A percentile compares a stretch with the other conserved stretches of the same genome.
Evolutionary conservation across 2,329 filamentous ascomycete genomes (phyloP).

Genomic region (Diplodia seriata): DNA sequence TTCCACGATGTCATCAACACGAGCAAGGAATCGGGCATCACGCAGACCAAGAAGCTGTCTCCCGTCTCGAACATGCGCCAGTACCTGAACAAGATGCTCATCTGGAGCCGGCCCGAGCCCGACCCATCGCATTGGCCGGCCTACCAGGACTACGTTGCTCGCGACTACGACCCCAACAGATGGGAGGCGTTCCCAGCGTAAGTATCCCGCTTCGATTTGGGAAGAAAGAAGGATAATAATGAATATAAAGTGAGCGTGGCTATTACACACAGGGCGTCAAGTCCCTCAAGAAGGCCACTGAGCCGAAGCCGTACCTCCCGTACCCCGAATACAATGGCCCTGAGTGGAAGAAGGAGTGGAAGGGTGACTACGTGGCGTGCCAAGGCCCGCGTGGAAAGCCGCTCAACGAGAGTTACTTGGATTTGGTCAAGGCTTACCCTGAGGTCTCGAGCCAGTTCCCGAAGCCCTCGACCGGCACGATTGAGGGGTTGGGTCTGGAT

Average conservation of each 20-base stretch:
- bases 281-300: constrained; percentile 34
- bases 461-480: constrained; percentile 46
- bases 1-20: constrained; percentile 30
- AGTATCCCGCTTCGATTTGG: constrained; percentile 25
- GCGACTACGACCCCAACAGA: constrained; percentile 56
- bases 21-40: constrained; percentile 18
- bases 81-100: constrained; percentile 52
- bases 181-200: constrained; percentile 55
- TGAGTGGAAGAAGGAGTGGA: constrained; percentile 63
- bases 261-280: constrained; percentile 19
- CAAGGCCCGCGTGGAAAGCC: constrained; percentile 62
- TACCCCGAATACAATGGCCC: constrained; percentile 74
- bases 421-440: constrained; percentile 68
- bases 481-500: constrained; percentile 49
- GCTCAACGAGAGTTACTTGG: constrained; percentile 64
- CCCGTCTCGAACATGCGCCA: constrained; percentile 40
- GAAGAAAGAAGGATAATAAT: not conserved
- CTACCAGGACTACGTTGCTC: constrained; percentile 51
- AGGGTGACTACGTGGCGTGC: constrained; percentile 69
- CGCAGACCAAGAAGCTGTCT: constrained; percentile 25
- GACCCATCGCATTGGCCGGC: constrained; percentile 53
- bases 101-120: constrained; percentile 47
- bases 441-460: constrained; percentile 59
- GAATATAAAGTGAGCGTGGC: constrained; percentile 8
- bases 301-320: constrained; percentile 69